Evolutionary conservation across 495 filamentous ascomycete species (phyloP), one percentile per base, ranked within the genome.

Genomic region (Aspergillus asperescens): DNA sequence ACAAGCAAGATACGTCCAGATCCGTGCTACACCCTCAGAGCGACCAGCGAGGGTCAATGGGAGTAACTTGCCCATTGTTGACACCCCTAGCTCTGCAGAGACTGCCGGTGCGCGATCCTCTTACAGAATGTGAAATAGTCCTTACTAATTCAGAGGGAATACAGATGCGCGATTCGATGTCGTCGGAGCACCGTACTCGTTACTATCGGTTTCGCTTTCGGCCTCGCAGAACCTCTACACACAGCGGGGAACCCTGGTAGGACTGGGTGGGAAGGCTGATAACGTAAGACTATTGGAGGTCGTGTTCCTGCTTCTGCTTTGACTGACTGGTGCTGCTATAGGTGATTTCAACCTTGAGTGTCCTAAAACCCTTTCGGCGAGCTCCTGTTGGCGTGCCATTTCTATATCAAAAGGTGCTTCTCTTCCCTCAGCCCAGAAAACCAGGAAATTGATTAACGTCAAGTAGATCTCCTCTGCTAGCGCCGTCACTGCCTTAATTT

Each of bases 151-250:
- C 18, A 48, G 16, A 28, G 19, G 34, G 4, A 13, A 42, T 23
- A 10, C 54, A 95, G 93, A 96, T 83, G 93, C 92, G 16, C 83
- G 82, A 48, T 98, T 98, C 65, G 89, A 96, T 63, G 89, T 96
- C 25, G 70, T 97, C 55, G 93, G 90, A 42, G 76, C 87, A 18
- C 88, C 90, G 3, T 91, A 88, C 64, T 96, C 94, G 28, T 80
- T 98, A 39, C 87, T 98, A 60, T 95, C 90, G 19, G 89, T 96
- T 51, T 85, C 86, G 7, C 79, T 98, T 29, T 94, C 93, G 35
- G 87, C 93, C 20, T 96, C 93, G 24, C 91, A 96, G 57, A 84
- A 89, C 56, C 78, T 98, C 19, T 96, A 90, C 70, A 95, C 93
- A 27, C 82, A 91, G 37, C 83, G 88, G 50, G 93, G 93, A 27